Conservation (phyloP, 2,329 filamentous ascomycete species). For the Pseudogymnoascus destructans region DNA sequence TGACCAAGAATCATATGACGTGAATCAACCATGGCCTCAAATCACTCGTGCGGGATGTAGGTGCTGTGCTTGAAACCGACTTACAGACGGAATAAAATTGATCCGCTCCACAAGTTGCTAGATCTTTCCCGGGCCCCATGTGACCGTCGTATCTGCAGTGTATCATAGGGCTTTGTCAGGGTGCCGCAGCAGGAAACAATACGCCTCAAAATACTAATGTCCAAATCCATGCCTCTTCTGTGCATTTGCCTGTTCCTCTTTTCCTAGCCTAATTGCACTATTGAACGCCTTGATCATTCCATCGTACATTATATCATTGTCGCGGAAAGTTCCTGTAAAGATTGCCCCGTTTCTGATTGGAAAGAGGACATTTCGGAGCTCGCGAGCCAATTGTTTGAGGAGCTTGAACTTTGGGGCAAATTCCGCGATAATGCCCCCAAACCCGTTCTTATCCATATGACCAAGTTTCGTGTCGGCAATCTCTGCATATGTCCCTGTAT, state of each 20-base stretch:
- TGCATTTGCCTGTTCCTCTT: neutral
- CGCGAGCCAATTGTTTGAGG: slow-evolving; percentile 15
- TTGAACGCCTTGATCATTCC: slow-evolving; percentile 14
- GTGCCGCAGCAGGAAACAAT: neutral
- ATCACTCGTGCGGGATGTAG: too few relatives aligned
- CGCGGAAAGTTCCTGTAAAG: slow-evolving; percentile 17
- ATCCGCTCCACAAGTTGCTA: too few relatives aligned
- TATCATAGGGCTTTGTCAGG: too few relatives aligned
- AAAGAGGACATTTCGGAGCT: slow-evolving; percentile 16
- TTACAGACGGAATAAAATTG: too few relatives aligned
- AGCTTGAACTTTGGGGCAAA: slow-evolving; percentile 20
- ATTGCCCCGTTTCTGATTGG: slow-evolving; percentile 17
- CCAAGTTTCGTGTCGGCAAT: slow-evolving; percentile 19
- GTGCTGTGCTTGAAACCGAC: too few relatives aligned
- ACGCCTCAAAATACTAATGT: neutral
- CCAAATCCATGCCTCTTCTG: neutral
- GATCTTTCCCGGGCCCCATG: too few relatives aligned
- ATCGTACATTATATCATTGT: slow-evolving; percentile 18
- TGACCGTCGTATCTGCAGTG: too few relatives aligned
- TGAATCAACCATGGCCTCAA: too few relatives aligned
- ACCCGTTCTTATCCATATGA: slow-evolving; percentile 17
- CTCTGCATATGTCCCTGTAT: slow-evolving; percentile 20
- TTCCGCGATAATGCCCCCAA: slow-evolving; percentile 20
- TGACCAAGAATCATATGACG: too few relatives aligned
- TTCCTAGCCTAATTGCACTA: slow-evolving; percentile 9